phyloP scores from a whole-genome alignment of 352 stramenopile genomes.

The Pythium insidiosum region DNA sequence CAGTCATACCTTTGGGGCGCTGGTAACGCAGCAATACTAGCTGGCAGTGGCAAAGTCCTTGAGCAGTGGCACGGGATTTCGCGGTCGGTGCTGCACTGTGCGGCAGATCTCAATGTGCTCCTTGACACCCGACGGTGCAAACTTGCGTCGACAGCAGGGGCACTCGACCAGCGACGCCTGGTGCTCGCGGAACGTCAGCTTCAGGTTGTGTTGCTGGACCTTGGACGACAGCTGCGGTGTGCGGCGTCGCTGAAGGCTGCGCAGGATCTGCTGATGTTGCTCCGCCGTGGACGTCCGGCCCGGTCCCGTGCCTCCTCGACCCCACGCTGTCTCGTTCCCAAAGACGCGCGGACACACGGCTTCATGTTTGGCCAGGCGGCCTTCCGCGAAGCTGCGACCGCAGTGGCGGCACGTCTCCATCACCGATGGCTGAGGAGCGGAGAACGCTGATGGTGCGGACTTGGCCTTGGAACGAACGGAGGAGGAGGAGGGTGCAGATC shows the following conservation, averaged over 20 bases:
- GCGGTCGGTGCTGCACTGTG: slow-evolving; percentile 69
- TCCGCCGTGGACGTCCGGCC: background rate
- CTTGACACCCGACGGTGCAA: slow-evolving; percentile 71
- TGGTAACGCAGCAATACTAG: no score
- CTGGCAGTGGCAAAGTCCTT: slow-evolving; percentile 61
- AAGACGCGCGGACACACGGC: slow-evolving; percentile 74
- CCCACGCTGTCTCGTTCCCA: slow-evolving; percentile 64
- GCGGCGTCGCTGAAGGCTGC: slow-evolving; percentile 9
- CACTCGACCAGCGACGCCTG: slow-evolving; percentile 76
- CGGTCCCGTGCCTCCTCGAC: slow-evolving; percentile 22
- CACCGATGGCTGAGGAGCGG: slow-evolving; percentile 7
- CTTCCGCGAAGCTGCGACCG: slow-evolving; percentile 69
- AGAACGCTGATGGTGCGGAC: background rate
- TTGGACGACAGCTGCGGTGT: no score
- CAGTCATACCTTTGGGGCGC: no score
- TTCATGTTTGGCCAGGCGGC: slow-evolving; percentile 73
- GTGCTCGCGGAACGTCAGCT: slow-evolving; percentile 67
- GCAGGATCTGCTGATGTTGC: slow-evolving; percentile 8
- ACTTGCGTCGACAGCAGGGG: slow-evolving; percentile 71
- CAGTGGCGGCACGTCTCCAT: slow-evolving; percentile 76
- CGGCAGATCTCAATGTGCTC: slow-evolving; percentile 85
- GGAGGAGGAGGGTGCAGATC: background rate
- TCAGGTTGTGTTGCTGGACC: slow-evolving; percentile 51
- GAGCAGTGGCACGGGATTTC: slow-evolving; percentile 58
- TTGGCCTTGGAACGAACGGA: background rate